Evolutionary conservation across 805 yeast genomes (phyloP).

Genomic region (Myxozyma mucilagina): DNA sequence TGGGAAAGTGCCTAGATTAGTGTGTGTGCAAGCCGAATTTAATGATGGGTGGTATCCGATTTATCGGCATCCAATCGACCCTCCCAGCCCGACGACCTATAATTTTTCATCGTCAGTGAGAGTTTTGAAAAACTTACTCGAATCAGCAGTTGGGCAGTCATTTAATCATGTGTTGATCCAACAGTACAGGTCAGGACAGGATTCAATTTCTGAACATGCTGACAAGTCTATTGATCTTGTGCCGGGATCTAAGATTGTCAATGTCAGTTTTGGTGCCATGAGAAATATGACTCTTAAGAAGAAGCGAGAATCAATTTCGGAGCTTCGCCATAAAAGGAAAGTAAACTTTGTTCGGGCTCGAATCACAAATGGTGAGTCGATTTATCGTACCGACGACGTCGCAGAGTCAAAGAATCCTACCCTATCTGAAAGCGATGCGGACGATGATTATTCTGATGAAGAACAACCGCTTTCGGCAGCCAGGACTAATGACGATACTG

Average conservation of each 20-base stretch:
- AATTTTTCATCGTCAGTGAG: conserved; percentile 1
- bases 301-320: conserved; percentile 3
- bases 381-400: background rate
- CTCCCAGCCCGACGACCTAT: conserved; percentile 13
- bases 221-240: conserved; percentile 32
- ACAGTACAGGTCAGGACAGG: conserved; percentile 26
- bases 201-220: conserved; percentile 31
- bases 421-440: background rate
- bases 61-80: conserved; percentile 31
- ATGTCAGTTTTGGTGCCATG: conserved; percentile 28
- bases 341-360: background rate
- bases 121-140: background rate
- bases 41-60: conserved; percentile 27
- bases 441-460: background rate
- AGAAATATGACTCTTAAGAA: conserved; percentile 19
- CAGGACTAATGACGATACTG: background rate
- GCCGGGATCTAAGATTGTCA: conserved; percentile 30
- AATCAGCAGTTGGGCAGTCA: conserved; percentile 5
- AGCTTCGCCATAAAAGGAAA: background rate
- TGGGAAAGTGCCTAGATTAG: conserved; percentile 31
- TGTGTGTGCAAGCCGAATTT: conserved; percentile 26
- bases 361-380: background rate
- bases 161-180: conserved; percentile 32
- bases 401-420: background rate
- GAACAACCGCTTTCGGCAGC: background rate